Evolutionary conservation across 2,329 filamentous ascomycete species (phyloP).

Genomic region (Nemania sp.): DNA sequence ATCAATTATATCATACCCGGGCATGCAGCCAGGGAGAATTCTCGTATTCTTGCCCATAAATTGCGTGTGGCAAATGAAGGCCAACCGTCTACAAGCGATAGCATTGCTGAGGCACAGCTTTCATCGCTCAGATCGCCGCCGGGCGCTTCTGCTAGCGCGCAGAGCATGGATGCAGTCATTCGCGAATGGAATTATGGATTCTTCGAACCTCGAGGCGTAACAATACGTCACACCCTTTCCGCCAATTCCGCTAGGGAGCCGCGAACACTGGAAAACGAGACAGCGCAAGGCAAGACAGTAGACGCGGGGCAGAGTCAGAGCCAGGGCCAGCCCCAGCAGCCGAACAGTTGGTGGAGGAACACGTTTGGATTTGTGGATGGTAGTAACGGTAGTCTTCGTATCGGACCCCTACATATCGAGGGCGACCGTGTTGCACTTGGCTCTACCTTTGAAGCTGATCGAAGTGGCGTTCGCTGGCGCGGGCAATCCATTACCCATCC

Average conservation of each 20-base stretch:
- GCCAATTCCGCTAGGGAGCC: slow-evolving; percentile 15
- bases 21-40: slow-evolving; percentile 49
- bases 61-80: slow-evolving; percentile 45
- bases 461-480: slow-evolving; percentile 51
- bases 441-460: slow-evolving; percentile 48
- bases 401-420: slow-evolving; percentile 48
- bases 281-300: neutral
- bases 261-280: slow-evolving; percentile 8
- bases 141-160: slow-evolving; percentile 32
- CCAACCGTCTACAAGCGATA: slow-evolving; percentile 33
- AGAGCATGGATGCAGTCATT: slow-evolving; percentile 47
- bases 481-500: slow-evolving; percentile 46
- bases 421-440: slow-evolving; percentile 50
- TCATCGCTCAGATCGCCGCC: slow-evolving; percentile 40
- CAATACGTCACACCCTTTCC: slow-evolving; percentile 42
- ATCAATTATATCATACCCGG: slow-evolving; percentile 59
- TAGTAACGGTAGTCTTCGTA: slow-evolving; percentile 36
- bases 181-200: slow-evolving; percentile 62
- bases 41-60: slow-evolving; percentile 54
- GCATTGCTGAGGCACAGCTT: slow-evolving; percentile 48
- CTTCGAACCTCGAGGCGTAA: slow-evolving; percentile 55
- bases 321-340: slow-evolving; percentile 11
- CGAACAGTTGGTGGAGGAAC: slow-evolving; percentile 27
- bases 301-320: slow-evolving; percentile 7
- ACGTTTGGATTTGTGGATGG: slow-evolving; percentile 28